A percentile compares a stretch with the other conserved stretches of the same genome.
Conservation (phyloP, 2,329 filamentous ascomycete genomes). For the Penicillium sp. region DNA sequence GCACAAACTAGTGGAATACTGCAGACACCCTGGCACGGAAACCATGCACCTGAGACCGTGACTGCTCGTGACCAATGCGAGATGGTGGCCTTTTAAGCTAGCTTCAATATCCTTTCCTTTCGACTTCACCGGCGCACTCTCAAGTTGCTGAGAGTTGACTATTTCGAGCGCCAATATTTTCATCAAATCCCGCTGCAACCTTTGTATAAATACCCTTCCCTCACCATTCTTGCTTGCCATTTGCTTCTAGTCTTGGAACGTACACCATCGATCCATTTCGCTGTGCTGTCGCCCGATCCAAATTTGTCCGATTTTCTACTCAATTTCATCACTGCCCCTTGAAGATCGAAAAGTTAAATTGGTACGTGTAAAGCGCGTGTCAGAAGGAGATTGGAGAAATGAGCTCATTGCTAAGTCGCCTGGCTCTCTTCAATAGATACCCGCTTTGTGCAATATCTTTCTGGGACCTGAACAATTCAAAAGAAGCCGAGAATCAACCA, state of each 20-base stretch:
- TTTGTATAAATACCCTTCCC: background rate
- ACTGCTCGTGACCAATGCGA: slow-evolving; percentile 27
- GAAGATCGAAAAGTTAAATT: background rate
- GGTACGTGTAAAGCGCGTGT: background rate
- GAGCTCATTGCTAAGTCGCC: slow-evolving; percentile 3
- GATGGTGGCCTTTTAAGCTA: slow-evolving; percentile 26
- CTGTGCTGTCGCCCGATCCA: background rate
- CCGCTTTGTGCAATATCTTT: background rate
- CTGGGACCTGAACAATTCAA: background rate
- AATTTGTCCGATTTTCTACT: background rate
- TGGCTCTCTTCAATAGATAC: background rate
- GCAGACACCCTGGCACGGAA: slow-evolving; percentile 29
- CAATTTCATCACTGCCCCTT: background rate
- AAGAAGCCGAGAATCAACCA: background rate
- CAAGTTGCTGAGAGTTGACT: slow-evolving; percentile 17
- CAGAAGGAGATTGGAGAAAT: background rate
- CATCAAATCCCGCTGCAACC: background rate
- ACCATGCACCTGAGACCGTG: slow-evolving; percentile 23
- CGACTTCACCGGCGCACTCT: slow-evolving; percentile 15
- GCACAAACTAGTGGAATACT: slow-evolving; percentile 26
- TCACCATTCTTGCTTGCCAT: background rate
- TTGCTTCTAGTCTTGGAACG: background rate
- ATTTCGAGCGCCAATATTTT: slow-evolving; percentile 13
- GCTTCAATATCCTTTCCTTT: slow-evolving; percentile 12
- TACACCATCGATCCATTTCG: background rate